These are phyloP conservation scores for Scleroderma bovista DNA, from an alignment of 768 basidiomycete species.

Conservation along the genomic window DNA sequence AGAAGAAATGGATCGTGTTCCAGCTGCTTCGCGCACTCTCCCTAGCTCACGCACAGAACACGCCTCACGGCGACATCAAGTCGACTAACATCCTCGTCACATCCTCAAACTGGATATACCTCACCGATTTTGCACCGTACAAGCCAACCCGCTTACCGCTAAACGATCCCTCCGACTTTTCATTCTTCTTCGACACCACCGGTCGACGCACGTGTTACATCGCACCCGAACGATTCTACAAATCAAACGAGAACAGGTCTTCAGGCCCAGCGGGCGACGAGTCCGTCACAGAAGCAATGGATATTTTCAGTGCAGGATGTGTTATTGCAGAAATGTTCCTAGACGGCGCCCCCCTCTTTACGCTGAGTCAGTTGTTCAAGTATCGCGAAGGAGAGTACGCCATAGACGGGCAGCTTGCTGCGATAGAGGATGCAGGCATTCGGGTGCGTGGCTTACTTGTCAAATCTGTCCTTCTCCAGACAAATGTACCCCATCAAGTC, in stretches of 20 bases:
- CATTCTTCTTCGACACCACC: constrained; percentile 96
- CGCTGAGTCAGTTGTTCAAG: constrained; percentile 91
- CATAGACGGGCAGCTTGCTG: constrained; percentile 63
- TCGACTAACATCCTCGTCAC: constrained; percentile 96
- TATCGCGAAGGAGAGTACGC: constrained; percentile 83
- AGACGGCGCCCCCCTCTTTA: constrained; percentile 91
- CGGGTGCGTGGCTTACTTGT: constrained; percentile 47
- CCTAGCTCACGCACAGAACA: constrained; percentile 76
- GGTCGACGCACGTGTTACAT: constrained; percentile 92
- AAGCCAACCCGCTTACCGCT: constrained; percentile 94
- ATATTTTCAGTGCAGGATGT: constrained; percentile 92
- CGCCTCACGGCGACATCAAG: constrained; percentile 98
- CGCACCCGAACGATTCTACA: constrained; percentile 94
- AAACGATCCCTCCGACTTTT: constrained; percentile 96
- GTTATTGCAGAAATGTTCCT: constrained; percentile 94
- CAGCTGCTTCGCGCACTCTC: constrained; percentile 84
- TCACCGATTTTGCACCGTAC: constrained; percentile 92
- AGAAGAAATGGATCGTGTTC: constrained; percentile 98
- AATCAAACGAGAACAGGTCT: constrained; percentile 56
- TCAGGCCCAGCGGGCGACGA: constrained; percentile 50
- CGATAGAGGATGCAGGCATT: constrained; percentile 78
- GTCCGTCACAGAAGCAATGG: constrained; percentile 93
- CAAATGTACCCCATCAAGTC: constrained; percentile 43
- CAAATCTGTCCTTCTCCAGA: not conserved
- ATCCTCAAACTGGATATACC: constrained; percentile 91